Evolutionary conservation across 306 rosid genomes (phyloP), one percentile per base, ranked within the genome.

Genomic region (Begonia peltatifolia): DNA sequence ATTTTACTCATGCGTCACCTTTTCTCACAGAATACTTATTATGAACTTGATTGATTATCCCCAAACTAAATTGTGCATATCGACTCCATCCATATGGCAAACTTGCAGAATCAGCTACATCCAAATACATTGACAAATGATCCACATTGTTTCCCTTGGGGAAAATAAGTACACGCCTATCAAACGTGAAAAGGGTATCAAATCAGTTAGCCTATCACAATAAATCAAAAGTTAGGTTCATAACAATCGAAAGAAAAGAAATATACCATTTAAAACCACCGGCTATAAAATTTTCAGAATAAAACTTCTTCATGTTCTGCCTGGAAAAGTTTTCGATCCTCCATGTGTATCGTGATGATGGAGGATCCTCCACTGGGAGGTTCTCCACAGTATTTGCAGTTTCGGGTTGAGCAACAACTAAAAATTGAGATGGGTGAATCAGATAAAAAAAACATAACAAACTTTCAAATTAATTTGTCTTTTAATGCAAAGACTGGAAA

Each of bases 141-240:
- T 88, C 95, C 64, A 84, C 94, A 76, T 84, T 85, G 92, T 80
- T 80, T 58, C 94, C 94, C 68, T 80, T 85, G 1, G 97, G 97
- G 68, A 80, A 90, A 71, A 85, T 80, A 63, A 80, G 87, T 57
- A 90, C 76, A 6, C 94, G 89, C 97, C 97, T 90, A 44, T 4
- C 15, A 35, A 2, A 43, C 38, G 6, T 23, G 42, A 62, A 14
- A 41, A 14, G 38, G 38, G 38, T 30, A 30, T 30, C 8, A 30
- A 30, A 30, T 3, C 38, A 30, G 38, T 30, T 30, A 30, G 6
- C 38, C 38, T 30, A 30, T 30, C 38, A 5, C 9, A 30, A 30
- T 30, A 30, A 30, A 30, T 30, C 38, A 30, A 30, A 30, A 30
- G 6, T 30, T 30, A 30, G 38, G 38, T 30, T 30, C 5, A 30